A percentile compares a stretch with the other conserved stretches of the same genome.
phyloP scores from a whole-genome alignment of 768 basidiomycete species.

The Kwoniella bestiolae region DNA sequence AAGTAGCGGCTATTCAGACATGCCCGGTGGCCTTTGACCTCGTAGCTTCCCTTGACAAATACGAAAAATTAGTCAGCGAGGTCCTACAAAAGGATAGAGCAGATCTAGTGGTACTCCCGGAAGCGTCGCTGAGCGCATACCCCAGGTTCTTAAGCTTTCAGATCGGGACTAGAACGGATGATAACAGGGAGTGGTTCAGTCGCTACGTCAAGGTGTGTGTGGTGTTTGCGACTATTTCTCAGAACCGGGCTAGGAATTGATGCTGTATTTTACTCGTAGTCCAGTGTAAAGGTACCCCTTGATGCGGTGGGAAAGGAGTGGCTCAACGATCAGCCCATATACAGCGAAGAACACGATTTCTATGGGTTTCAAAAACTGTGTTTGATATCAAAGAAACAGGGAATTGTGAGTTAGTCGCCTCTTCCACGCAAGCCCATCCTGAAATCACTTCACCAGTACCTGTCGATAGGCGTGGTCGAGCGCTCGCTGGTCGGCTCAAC shows the following conservation, averaged over 20 bases:
- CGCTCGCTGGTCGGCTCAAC: conserved; percentile 29
- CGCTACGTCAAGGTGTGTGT: conserved; percentile 33
- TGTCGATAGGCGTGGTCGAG: conserved; percentile 39
- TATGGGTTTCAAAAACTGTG: conserved; percentile 25
- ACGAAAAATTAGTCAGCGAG: conserved; percentile 12
- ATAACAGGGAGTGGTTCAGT: conserved; percentile 36
- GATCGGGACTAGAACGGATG: conserved; percentile 33
- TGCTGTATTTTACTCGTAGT: not conserved
- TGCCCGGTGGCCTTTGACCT: conserved; percentile 32
- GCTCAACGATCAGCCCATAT: conserved; percentile 3
- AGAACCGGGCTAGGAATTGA: too few species aligned
- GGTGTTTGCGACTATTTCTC: not conserved
- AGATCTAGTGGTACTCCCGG: conserved; percentile 35
- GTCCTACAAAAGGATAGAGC: conserved; percentile 18
- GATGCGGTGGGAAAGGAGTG: conserved; percentile 12
- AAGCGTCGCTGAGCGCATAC: conserved; percentile 38
- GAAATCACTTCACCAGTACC: conserved; percentile 20
- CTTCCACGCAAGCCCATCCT: not conserved
- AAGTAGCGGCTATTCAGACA: conserved; percentile 33
- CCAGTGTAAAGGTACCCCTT: conserved; percentile 15
- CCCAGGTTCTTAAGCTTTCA: conserved; percentile 29
- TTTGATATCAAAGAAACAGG: conserved; percentile 15
- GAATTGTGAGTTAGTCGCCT: conserved; percentile 9
- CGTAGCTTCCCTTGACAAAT: conserved; percentile 21
- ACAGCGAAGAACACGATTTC: conserved; percentile 15